Conservation (phyloP, 352 stramenopile species). For the Globisporangium parvum region DNA sequence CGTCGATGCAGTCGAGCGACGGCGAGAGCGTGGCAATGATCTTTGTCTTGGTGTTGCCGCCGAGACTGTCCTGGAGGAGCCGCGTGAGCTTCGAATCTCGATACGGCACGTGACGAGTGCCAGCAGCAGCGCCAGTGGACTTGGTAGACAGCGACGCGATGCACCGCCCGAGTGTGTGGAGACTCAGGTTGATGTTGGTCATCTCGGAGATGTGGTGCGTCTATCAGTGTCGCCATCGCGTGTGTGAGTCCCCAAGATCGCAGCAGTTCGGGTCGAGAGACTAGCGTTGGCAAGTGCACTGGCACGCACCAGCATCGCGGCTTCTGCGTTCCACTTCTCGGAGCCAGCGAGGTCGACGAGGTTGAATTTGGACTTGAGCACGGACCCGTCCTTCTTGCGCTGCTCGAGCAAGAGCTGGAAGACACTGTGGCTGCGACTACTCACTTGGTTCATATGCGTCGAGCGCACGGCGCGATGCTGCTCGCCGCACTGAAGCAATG, state of each 20-base stretch:
- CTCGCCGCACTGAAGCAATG: slow-evolving; percentile 77
- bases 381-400: slow-evolving; percentile 49
- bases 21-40: slow-evolving; percentile 90
- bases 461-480: slow-evolving; percentile 86
- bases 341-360: slow-evolving; percentile 92
- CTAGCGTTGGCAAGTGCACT: not conserved
- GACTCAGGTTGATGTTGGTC: slow-evolving; percentile 93
- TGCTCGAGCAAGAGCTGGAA: slow-evolving; percentile 86
- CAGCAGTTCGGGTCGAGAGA: not conserved
- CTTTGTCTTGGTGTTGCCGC: slow-evolving; percentile 87
- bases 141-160: slow-evolving; percentile 76
- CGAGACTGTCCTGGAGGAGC: slow-evolving; percentile 85
- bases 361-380: slow-evolving; percentile 92
- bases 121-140: not conserved
- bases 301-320: slow-evolving; percentile 64
- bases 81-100: slow-evolving; percentile 92
- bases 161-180: slow-evolving; percentile 88
- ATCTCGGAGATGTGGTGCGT: slow-evolving; percentile 88
- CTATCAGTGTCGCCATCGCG: slow-evolving; percentile 10
- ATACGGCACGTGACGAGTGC: slow-evolving; percentile 80
- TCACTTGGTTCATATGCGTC: slow-evolving; percentile 90
- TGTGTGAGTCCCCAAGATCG: not conserved
- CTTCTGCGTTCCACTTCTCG: slow-evolving; percentile 89
- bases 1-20: slow-evolving; percentile 78
- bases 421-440: slow-evolving; percentile 85